Base-by-base conservation (phyloP, 2,329 filamentous ascomycete genomes). In the Simplicillium aogashimaense region DNA sequence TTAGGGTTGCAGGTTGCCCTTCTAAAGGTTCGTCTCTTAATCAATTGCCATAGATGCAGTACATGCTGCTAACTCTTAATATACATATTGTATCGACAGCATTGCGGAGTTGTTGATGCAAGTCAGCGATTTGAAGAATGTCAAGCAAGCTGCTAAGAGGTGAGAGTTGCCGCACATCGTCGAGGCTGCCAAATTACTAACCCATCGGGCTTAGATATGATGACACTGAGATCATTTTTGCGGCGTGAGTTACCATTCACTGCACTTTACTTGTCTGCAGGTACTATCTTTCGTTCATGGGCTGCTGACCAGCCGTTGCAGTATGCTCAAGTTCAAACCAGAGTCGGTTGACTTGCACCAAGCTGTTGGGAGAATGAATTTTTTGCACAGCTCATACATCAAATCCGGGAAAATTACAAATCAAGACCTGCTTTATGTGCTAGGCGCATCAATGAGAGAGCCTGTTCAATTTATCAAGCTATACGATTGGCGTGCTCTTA, bases 401-500 rank as follows among this genome's bases (percentile, higher is more conserved):
- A 57, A 60, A 37, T 43, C 51, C 11, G 57, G 57, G 18, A 60
- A 57, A 38, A 65, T 65, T 35, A 44, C 45, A 30, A 60, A 65
- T 36, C 50, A 56, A 28, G 62, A 66, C 29, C 35, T 66, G 9
- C 53, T 66, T 13, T 64, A 66, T 43, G 61, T 61, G 5, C 55
- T 65, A 4, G 63, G 63, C 35, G 66, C 86, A 0, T 86, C 86
- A 53, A 70, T 83, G 14, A 63, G 71, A 1, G 78, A 87, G 53
- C 81, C 83, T 1, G 57, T 74, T 25, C 65, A 70, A 12, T 87
- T 82, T 66, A 70, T 83, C 28, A 55, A 67, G 5, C 61, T 62
- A 6, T 84, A 78, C 50, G 86, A 90, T 54, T 90, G 84, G 83
- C 73, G 85, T 2, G 31, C 61, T 4, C 56, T 86, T 16, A 81